phyloP scores from a whole-genome alignment of 208 protist genomes.

The Novymonas esmeraldas region DNA sequence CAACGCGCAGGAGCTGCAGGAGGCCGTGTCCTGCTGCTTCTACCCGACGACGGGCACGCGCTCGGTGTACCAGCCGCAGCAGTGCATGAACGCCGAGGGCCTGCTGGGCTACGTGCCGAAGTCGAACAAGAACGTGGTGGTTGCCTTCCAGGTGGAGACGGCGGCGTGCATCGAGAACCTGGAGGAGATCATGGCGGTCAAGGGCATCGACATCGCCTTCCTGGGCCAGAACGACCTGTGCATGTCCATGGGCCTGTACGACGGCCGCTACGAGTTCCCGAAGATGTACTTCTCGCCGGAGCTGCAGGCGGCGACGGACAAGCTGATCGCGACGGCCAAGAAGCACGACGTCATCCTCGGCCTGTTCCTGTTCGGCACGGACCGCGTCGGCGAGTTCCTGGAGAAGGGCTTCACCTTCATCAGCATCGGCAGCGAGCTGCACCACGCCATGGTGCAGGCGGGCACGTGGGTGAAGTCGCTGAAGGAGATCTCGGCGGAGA shows the following conservation, averaged over 20 bases:
- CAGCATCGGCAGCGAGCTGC: constrained; percentile 79
- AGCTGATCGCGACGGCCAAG: constrained; percentile 68
- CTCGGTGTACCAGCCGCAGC: constrained; percentile 79
- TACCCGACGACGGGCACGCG: constrained; percentile 78
- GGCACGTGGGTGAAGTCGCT: constrained; percentile 60
- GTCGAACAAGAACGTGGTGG: constrained; percentile 80
- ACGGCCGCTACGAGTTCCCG: constrained; percentile 82
- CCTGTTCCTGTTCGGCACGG: constrained; percentile 77
- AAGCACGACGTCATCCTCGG: constrained; percentile 76
- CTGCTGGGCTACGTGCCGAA: constrained; percentile 77
- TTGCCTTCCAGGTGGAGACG: constrained; percentile 84
- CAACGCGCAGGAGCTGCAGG: constrained; percentile 70
- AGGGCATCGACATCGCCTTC: constrained; percentile 82
- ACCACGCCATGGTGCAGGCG: constrained; percentile 81
- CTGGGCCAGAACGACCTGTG: constrained; percentile 83
- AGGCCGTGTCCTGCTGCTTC: constrained; percentile 80
- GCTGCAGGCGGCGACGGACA: constrained; percentile 65
- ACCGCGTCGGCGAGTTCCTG: constrained; percentile 84
- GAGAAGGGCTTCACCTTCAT: constrained; percentile 84
- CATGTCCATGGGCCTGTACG: constrained; percentile 86
- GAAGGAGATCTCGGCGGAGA: constrained; percentile 49
- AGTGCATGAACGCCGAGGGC: constrained; percentile 79
- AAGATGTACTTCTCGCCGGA: constrained; percentile 83
- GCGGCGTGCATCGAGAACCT: constrained; percentile 81
- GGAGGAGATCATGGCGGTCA: constrained; percentile 81